These are phyloP conservation scores for Yarrowia sp. DNA, from an alignment of 805 yeast genomes.

Conservation along the genomic window DNA sequence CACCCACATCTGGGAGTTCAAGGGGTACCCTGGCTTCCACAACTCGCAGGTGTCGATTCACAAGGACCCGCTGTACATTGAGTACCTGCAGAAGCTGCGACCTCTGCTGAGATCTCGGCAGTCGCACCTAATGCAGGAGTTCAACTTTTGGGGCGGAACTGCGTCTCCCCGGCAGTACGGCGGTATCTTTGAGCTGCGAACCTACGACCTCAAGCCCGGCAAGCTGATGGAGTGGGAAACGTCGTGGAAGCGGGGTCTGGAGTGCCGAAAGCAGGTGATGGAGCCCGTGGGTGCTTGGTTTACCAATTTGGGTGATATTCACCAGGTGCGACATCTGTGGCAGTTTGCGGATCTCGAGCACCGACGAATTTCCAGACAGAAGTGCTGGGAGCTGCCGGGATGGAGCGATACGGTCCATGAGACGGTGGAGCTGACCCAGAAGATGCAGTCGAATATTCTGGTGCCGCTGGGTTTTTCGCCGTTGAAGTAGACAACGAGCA, in stretches of 20 bases:
- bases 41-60: constrained; percentile 50
- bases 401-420: constrained; percentile 57
- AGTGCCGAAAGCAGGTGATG: constrained; percentile 56
- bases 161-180: constrained; percentile 54
- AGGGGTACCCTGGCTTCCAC: constrained; percentile 54
- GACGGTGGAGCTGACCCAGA: constrained; percentile 52
- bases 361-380: constrained; percentile 52
- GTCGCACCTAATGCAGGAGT: constrained; percentile 53
- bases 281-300: constrained; percentile 59
- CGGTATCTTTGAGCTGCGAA: constrained; percentile 54
- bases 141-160: constrained; percentile 57
- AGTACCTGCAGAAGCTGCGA: constrained; percentile 48
- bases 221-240: constrained; percentile 54
- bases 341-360: constrained; percentile 56
- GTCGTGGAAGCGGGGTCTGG: constrained; percentile 54
- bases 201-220: constrained; percentile 53
- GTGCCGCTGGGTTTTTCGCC: constrained; percentile 55
- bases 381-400: constrained; percentile 56
- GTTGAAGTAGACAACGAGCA: constrained; percentile 44
- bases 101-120: constrained; percentile 49
- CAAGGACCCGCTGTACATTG: constrained; percentile 46
- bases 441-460: constrained; percentile 52
- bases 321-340: constrained; percentile 55
- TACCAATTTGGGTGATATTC: constrained; percentile 52
- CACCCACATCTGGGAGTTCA: constrained; percentile 55